phyloP scores from a whole-genome alignment of 2,329 filamentous ascomycete genomes.

The Diaporthe citriasiana region DNA sequence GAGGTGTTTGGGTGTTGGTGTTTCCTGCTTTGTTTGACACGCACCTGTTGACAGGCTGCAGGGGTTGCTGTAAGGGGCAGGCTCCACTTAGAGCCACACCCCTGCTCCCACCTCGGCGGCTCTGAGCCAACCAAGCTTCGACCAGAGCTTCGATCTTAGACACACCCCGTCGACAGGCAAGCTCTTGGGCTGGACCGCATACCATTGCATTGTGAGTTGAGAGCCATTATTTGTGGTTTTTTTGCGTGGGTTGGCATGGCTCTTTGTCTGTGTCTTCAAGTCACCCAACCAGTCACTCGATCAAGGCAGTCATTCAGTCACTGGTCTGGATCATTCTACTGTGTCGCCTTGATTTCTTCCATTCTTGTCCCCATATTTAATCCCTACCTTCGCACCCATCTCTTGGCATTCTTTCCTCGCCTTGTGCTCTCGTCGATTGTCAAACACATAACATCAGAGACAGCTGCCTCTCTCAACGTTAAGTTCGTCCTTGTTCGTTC shows the following conservation, averaged over 20 bases:
- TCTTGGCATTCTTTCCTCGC: conserved; percentile 16
- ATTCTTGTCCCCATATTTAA: conserved; percentile 24
- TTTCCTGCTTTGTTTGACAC: conserved; percentile 26
- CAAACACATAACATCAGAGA: conserved; percentile 20
- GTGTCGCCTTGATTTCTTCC: conserved; percentile 5
- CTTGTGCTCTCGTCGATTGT: conserved; percentile 8
- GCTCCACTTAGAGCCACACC: conserved; percentile 12
- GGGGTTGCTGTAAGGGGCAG: conserved; percentile 1
- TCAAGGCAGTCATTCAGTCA: neutral
- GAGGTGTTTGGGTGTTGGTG: conserved; percentile 5
- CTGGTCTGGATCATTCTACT: too few relatives aligned
- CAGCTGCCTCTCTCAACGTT: conserved; percentile 9
- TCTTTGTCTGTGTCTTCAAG: conserved; percentile 4
- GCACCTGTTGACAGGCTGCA: conserved; percentile 10
- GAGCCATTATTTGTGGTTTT: conserved; percentile 25
- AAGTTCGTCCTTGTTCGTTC: conserved; percentile 2
- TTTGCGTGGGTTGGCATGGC: neutral
- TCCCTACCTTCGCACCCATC: neutral
- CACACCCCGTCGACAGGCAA: conserved; percentile 12
- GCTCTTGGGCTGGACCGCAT: conserved; percentile 10
- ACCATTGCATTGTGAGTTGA: conserved; percentile 18
- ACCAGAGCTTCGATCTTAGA: conserved; percentile 12
- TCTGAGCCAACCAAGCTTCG: conserved; percentile 25
- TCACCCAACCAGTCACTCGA: conserved; percentile 7
- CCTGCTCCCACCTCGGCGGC: conserved; percentile 1